Evolutionary conservation across 257 asterid species (phyloP).

Genomic region (Salvia miltiorrhiza): DNA sequence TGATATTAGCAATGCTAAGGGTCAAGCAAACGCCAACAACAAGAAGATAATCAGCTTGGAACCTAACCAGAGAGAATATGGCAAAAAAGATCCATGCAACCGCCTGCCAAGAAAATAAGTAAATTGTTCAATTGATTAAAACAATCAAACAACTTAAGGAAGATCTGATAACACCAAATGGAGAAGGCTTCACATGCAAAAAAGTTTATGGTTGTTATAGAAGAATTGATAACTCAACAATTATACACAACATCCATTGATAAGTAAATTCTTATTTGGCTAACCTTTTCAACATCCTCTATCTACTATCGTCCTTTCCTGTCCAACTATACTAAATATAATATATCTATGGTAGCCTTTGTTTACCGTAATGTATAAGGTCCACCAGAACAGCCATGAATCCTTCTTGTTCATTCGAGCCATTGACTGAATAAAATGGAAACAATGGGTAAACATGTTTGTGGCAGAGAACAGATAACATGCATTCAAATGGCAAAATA

Average conservation of each 20-base stretch:
- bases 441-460: slow-evolving; percentile 13
- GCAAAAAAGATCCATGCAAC: slow-evolving; percentile 78
- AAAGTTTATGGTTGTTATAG: background rate
- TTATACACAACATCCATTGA: background rate
- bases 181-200: slow-evolving; percentile 7
- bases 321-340: slow-evolving; percentile 6
- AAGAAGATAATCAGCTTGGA: slow-evolving; percentile 93
- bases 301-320: background rate
- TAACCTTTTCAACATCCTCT: background rate
- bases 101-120: slow-evolving; percentile 50
- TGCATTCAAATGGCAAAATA: slow-evolving; percentile 1
- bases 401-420: slow-evolving; percentile 98
- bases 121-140: background rate
- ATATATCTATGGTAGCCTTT: slow-evolving; percentile 6
- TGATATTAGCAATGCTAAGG: slow-evolving; percentile 89
- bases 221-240: background rate
- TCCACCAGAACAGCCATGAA: slow-evolving; percentile 99
- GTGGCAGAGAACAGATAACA: background rate
- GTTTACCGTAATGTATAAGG: slow-evolving; percentile 83
- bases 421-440: slow-evolving; percentile 55
- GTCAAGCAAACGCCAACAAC: slow-evolving; percentile 98
- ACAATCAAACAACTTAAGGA: background rate
- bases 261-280: background rate
- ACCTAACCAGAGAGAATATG: slow-evolving; percentile 80
- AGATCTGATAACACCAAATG: background rate